These are phyloP conservation scores for Astrothelium macrocarpum DNA, from an alignment of 495 filamentous ascomycete species.

Conservation along the genomic window DNA sequence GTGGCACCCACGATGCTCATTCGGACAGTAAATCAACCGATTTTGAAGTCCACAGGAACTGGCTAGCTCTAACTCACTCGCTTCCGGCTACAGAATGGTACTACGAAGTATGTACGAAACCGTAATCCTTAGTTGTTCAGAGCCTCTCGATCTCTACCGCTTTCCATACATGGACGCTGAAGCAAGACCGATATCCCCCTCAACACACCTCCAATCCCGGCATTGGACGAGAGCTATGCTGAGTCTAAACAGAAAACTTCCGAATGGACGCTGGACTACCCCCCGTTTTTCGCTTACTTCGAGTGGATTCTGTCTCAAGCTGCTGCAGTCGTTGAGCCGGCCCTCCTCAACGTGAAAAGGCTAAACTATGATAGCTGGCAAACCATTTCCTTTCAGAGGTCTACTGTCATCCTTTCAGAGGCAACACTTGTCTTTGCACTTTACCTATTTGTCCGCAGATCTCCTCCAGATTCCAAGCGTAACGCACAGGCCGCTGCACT, in stretches of 20 bases:
- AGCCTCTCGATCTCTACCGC: neutral
- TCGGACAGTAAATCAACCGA: conserved; percentile 86
- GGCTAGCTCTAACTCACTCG: conserved; percentile 89
- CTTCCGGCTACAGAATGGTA: conserved; percentile 87
- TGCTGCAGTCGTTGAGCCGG: conserved; percentile 65
- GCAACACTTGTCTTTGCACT: conserved; percentile 77
- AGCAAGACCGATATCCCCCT: neutral
- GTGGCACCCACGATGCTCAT: conserved; percentile 1
- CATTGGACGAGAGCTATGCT: neutral
- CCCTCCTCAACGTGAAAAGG: conserved; percentile 73
- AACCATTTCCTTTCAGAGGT: conserved; percentile 85
- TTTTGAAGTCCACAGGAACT: conserved; percentile 97
- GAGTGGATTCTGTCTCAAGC: conserved; percentile 86
- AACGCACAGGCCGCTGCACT: conserved; percentile 80
- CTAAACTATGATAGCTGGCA: conserved; percentile 80
- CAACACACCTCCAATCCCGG: neutral
- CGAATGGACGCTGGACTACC: conserved; percentile 98
- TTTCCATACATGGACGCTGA: neutral
- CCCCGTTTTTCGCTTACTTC: conserved; percentile 93
- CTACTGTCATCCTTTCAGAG: conserved; percentile 81
- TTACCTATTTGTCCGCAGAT: conserved; percentile 58
- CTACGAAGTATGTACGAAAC: conserved; percentile 56
- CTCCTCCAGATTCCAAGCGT: conserved; percentile 52
- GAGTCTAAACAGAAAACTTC: conserved; percentile 58
- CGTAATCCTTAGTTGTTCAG: neutral